Conservation (phyloP, 768 basidiomycete genomes). For the Pilatotrama ljubarskyi region DNA sequence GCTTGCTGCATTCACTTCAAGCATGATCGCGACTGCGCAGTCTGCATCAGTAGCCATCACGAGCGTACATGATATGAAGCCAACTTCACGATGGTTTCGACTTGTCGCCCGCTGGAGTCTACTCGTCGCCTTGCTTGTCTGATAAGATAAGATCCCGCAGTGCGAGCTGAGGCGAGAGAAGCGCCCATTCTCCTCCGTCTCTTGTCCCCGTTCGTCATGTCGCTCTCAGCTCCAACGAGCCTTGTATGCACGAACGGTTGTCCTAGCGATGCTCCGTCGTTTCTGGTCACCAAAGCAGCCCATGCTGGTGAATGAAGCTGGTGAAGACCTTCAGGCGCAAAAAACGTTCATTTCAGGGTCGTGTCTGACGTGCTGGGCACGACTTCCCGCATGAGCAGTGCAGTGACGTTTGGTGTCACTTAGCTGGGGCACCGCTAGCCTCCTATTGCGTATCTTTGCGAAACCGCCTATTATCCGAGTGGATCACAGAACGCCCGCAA, state of each 20-base stretch:
- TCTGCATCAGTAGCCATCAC: no score
- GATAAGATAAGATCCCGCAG: background rate
- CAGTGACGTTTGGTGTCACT: conserved; percentile 10
- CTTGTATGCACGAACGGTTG: background rate
- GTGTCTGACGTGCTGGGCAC: background rate
- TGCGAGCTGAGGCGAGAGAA: background rate
- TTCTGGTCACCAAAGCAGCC: background rate
- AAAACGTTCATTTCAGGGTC: background rate
- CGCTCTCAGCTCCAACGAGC: background rate
- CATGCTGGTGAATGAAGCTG: no score
- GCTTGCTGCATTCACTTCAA: no score
- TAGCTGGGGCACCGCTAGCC: background rate
- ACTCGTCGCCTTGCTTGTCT: background rate
- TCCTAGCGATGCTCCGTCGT: background rate
- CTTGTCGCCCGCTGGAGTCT: background rate
- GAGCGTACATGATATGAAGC: no score
- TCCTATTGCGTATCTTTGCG: background rate
- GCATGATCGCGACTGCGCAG: no score
- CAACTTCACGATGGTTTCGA: no score
- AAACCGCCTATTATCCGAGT: background rate
- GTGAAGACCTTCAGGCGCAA: background rate
- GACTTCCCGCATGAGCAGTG: background rate
- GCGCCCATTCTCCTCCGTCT: background rate
- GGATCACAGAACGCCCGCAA: background rate
- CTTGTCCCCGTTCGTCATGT: background rate